These are phyloP conservation scores for Mortierella sp. DNA, from an alignment of 371 early-diverging fungal genomes.

Conservation along the genomic window DNA sequence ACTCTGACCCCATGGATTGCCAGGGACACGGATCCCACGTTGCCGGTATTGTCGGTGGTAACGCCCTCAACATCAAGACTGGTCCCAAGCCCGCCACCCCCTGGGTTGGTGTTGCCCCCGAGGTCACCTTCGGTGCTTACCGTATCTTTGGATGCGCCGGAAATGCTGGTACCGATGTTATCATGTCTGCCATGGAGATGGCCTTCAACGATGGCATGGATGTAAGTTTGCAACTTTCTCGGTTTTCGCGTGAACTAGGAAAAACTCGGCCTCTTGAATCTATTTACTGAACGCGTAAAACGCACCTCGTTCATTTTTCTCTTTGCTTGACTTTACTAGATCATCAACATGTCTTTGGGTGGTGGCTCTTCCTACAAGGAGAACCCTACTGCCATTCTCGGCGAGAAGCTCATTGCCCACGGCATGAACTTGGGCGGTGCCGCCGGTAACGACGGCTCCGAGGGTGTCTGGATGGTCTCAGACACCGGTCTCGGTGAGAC, in stretches of 20 bases:
- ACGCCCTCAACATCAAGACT: slow-evolving; percentile 50
- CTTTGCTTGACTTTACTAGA: slow-evolving; percentile 19
- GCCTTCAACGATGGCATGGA: slow-evolving; percentile 75
- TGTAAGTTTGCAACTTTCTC: slow-evolving; percentile 37
- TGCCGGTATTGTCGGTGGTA: slow-evolving; percentile 72
- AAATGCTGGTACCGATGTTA: slow-evolving; percentile 64
- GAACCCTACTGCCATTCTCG: slow-evolving; percentile 62
- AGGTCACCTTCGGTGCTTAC: slow-evolving; percentile 71
- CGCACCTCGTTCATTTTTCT: neutral
- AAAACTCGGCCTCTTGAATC: neutral
- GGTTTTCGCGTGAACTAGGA: neutral
- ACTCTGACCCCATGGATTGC: slow-evolving; percentile 69
- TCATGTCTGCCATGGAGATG: slow-evolving; percentile 70
- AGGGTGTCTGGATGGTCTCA: slow-evolving; percentile 73
- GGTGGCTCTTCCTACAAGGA: slow-evolving; percentile 61
- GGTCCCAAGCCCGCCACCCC: slow-evolving; percentile 31
- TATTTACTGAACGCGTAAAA: neutral
- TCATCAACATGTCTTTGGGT: slow-evolving; percentile 78
- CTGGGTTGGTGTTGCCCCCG: slow-evolving; percentile 73
- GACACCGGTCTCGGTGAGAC: slow-evolving; percentile 73
- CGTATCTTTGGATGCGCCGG: slow-evolving; percentile 76
- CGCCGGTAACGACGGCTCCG: slow-evolving; percentile 77
- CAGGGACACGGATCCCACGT: slow-evolving; percentile 76
- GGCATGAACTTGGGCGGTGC: slow-evolving; percentile 67
- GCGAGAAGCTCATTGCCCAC: slow-evolving; percentile 58